A percentile compares a stretch with the other conserved stretches of the same genome.
These are phyloP conservation scores for Torulaspora pretoriensis DNA, from an alignment of 1,139 yeast genomes.

Conservation along the genomic window DNA sequence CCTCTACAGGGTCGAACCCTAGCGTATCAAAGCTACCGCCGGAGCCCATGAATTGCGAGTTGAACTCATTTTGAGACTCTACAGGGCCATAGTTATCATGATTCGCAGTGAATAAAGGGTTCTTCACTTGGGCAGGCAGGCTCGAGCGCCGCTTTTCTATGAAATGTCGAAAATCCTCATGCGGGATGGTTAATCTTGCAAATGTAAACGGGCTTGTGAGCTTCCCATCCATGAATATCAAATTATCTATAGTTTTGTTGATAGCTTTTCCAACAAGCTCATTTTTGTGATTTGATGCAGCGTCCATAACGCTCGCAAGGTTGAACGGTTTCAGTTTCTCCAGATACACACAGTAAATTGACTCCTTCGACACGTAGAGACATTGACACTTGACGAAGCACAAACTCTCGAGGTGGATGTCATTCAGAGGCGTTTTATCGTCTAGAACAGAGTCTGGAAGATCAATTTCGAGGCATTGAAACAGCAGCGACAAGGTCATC, in stretches of 20 bases:
- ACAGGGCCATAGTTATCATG: constrained; percentile 2
- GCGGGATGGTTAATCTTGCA: constrained; percentile 16
- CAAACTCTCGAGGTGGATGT: constrained; percentile 16
- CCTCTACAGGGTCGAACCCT: constrained; percentile 11
- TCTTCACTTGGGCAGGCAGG: constrained; percentile 1
- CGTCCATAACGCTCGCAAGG: constrained; percentile 8
- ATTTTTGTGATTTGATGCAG: constrained; percentile 1
- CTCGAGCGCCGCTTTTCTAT: constrained; percentile 6
- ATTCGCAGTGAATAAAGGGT: constrained; percentile 17
- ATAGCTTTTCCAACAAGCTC: constrained; percentile 6
- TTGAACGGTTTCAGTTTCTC: constrained; percentile 15
- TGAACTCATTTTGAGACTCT: constrained; percentile 25
- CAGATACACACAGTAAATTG: constrained; percentile 15
- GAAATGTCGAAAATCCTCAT: constrained; percentile 11
- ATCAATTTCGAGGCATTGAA: constrained; percentile 20
- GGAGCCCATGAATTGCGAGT: constrained; percentile 21
- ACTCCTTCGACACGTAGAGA: constrained; percentile 13
- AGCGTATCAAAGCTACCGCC: constrained; percentile 7
- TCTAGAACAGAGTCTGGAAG: constrained; percentile 13
- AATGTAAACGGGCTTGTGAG: constrained; percentile 18
- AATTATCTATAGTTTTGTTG: constrained; percentile 19
- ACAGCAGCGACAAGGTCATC: constrained; percentile 22
- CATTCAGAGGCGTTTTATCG: constrained; percentile 10
- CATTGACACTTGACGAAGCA: constrained; percentile 23
- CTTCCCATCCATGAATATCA: constrained; percentile 18